Percentiles rank a stretch among this genome's conserved stretches.
phyloP scores from a whole-genome alignment of 306 rosid species.

The Cucumis cinereus region DNA sequence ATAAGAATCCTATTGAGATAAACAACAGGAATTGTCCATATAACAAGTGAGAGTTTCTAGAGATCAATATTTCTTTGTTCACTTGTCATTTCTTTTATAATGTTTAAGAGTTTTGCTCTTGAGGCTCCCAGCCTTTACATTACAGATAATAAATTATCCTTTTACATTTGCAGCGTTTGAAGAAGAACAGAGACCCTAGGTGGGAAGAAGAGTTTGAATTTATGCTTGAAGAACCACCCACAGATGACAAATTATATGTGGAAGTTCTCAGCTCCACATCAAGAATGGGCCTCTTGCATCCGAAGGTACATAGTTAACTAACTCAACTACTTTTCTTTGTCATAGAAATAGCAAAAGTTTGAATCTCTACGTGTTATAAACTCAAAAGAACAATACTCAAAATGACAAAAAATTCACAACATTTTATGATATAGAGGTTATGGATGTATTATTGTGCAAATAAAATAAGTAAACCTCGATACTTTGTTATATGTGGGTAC shows the following conservation, averaged over 20 bases:
- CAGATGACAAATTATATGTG: slow-evolving; percentile 53
- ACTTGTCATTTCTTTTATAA: neutral
- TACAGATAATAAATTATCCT: neutral
- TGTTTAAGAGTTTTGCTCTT: neutral
- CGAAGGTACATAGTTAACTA: slow-evolving; percentile 32
- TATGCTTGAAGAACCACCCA: slow-evolving; percentile 63
- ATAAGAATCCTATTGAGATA: neutral
- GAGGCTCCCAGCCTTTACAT: neutral
- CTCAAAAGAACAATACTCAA: neutral
- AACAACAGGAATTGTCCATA: neutral
- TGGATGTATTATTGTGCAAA: neutral
- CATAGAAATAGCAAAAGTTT: neutral
- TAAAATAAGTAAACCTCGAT: neutral
- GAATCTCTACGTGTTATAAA: neutral
- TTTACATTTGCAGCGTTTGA: slow-evolving; percentile 30
- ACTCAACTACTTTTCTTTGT: neutral
- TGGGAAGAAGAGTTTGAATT: slow-evolving; percentile 84
- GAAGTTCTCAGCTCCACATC: slow-evolving; percentile 82
- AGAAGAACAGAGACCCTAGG: slow-evolving; percentile 80
- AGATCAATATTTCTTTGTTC: neutral
- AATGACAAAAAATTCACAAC: neutral
- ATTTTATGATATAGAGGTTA: neutral
- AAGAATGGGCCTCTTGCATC: slow-evolving; percentile 49
- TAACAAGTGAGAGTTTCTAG: neutral
- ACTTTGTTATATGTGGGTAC: neutral